A percentile compares a stretch with the other conserved stretches of the same genome.
These are phyloP conservation scores for Paracorniculantispora psalliotae DNA, from an alignment of 2,329 filamentous ascomycete species.

Conservation along the genomic window DNA sequence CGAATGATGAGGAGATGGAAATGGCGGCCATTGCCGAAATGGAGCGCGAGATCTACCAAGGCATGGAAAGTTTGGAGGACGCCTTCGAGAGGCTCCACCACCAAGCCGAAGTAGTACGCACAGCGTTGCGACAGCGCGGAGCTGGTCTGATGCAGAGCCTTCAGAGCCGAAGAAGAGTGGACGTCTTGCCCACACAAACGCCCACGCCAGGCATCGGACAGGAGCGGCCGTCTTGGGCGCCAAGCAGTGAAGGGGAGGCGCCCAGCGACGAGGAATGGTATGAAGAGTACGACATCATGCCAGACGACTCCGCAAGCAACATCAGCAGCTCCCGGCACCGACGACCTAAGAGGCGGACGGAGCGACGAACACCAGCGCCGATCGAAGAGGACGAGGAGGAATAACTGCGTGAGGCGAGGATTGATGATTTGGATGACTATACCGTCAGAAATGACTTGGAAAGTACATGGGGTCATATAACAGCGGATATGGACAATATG, in stretches of 20 bases:
- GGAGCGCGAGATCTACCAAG: conserved; percentile 85
- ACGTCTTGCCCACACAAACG: conserved; percentile 44
- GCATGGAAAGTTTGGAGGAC: conserved; percentile 92
- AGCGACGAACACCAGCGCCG: conserved; percentile 65
- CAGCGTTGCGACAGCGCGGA: conserved; percentile 72
- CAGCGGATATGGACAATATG: not conserved
- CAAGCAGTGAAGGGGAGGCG: conserved; percentile 41
- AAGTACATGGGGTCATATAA: not conserved
- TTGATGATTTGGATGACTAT: conserved; percentile 3
- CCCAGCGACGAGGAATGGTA: conserved; percentile 53
- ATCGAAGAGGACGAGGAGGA: conserved; percentile 73
- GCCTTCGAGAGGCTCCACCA: conserved; percentile 89
- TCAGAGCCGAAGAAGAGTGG: conserved; percentile 54
- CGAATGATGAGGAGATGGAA: conserved; percentile 89
- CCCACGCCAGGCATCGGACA: conserved; percentile 43
- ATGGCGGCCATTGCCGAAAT: conserved; percentile 86
- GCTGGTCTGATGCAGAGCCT: conserved; percentile 67
- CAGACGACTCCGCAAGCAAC: conserved; percentile 77
- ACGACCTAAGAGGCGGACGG: conserved; percentile 61
- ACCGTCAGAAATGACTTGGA: conserved; percentile 2
- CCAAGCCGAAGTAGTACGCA: conserved; percentile 75
- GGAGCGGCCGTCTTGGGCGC: conserved; percentile 36
- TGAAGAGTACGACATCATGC: conserved; percentile 60
- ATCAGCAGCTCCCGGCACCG: conserved; percentile 66
- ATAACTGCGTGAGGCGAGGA: conserved; percentile 7